phyloP scores from a whole-genome alignment of 768 basidiomycete genomes.

The Boletus tylopilopsis region DNA sequence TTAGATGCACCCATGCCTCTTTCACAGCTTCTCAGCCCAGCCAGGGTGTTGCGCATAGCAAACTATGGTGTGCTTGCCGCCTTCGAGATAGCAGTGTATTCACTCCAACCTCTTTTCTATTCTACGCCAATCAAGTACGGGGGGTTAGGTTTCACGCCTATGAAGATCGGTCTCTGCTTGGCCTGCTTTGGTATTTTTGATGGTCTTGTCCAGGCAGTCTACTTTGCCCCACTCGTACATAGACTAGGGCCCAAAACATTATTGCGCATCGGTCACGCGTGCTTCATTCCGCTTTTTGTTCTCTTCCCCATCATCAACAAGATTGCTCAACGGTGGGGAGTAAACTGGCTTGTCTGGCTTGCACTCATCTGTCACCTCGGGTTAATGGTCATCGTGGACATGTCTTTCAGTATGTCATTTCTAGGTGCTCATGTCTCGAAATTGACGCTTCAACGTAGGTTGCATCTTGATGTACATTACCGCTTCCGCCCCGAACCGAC shows the following conservation, averaged over 20 bases:
- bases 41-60: constrained; percentile 30
- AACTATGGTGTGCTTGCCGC: constrained; percentile 38
- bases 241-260: constrained; percentile 31
- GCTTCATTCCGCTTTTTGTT: constrained; percentile 29
- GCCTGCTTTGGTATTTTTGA: constrained; percentile 32
- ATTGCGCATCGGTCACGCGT: constrained; percentile 24
- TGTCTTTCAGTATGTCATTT: constrained; percentile 32
- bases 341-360: constrained; percentile 26
- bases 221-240: constrained; percentile 30
- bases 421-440: neutral
- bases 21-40: constrained; percentile 25
- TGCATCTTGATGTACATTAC: constrained; percentile 70
- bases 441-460: constrained; percentile 34
- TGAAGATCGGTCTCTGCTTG: constrained; percentile 36
- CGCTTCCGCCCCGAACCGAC: constrained; percentile 60
- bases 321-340: constrained; percentile 23
- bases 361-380: constrained; percentile 23
- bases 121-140: constrained; percentile 35
- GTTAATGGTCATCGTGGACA: constrained; percentile 22
- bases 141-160: constrained; percentile 35
- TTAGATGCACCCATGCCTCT: constrained; percentile 23
- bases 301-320: constrained; percentile 31
- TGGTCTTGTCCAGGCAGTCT: constrained; percentile 30
- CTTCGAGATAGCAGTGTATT: constrained; percentile 32
- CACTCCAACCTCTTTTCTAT: constrained; percentile 39